Percentiles rank a stretch among this genome's conserved stretches.
Evolutionary conservation across 192 early-diverging fungal genomes (phyloP).

Genomic region (Coemansia sp.): DNA sequence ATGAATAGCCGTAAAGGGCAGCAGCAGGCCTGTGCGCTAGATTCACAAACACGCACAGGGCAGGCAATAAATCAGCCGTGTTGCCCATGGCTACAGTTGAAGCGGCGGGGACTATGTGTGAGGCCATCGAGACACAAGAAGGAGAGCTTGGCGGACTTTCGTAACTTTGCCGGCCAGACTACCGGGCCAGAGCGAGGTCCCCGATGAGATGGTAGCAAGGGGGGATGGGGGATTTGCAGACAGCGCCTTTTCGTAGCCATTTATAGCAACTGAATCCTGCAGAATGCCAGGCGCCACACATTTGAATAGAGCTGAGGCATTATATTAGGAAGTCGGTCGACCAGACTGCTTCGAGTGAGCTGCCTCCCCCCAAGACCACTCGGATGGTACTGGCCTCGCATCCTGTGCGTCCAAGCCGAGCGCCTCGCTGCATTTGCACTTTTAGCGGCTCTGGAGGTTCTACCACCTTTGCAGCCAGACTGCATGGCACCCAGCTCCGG

Average conservation of each 20-base stretch:
- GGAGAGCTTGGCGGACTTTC: not conserved
- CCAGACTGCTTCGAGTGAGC: not conserved
- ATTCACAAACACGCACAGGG: not conserved
- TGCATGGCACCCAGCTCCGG: not conserved
- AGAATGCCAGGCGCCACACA: not conserved
- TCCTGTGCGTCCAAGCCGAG: not conserved
- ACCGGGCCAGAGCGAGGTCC: not conserved
- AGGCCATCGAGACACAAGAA: not conserved
- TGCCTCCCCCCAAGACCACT: not conserved
- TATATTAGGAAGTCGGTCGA: not conserved
- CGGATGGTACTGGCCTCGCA: not conserved
- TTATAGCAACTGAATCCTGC: constrained; percentile 5
- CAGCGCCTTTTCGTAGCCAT: not conserved
- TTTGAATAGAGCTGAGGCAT: not conserved
- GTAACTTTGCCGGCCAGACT: not conserved
- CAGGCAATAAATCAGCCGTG: not conserved
- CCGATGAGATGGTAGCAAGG: not conserved
- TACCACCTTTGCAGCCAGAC: not conserved
- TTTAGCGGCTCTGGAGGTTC: not conserved
- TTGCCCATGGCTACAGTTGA: not conserved
- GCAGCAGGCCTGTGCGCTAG: constrained; percentile 1
- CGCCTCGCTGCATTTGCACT: not conserved
- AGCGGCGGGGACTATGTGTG: not conserved
- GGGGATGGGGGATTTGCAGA: not conserved
- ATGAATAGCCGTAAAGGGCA: not conserved